Evolutionary conservation across 2,329 filamentous ascomycete species (phyloP).

Genomic region (Beauveria caledonica): DNA sequence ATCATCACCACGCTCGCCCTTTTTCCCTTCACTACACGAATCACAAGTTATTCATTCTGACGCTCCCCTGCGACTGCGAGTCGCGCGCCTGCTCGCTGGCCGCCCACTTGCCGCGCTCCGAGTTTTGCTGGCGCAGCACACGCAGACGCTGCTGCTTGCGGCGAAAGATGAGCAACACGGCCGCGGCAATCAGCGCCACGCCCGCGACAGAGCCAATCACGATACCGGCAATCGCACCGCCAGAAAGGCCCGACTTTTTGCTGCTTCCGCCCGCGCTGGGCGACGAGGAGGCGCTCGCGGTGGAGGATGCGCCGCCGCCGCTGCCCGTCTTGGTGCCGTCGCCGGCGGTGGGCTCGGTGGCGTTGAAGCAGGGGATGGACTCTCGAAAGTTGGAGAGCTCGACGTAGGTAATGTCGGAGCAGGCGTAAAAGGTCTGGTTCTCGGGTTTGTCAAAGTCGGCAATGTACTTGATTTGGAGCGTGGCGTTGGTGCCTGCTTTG

Average conservation of each 20-base stretch:
- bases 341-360: conserved; percentile 23
- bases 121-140: conserved; percentile 18
- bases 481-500: conserved; percentile 36
- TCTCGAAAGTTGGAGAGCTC: conserved; percentile 25
- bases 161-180: conserved; percentile 48
- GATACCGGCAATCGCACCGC: conserved; percentile 66
- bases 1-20: neutral
- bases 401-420: conserved; percentile 39
- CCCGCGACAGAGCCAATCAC: conserved; percentile 62
- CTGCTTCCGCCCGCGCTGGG: conserved; percentile 14
- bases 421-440: conserved; percentile 40
- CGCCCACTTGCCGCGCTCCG: conserved; percentile 19
- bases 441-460: conserved; percentile 34
- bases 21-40: neutral
- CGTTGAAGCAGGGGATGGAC: conserved; percentile 35
- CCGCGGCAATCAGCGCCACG: conserved; percentile 49
- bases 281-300: neutral
- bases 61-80: conserved; percentile 15
- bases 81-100: conserved; percentile 17
- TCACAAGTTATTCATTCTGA: conserved; percentile 11
- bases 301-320: conserved; percentile 10
- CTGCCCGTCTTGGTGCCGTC: conserved; percentile 12
- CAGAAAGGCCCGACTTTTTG: conserved; percentile 39
- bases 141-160: conserved; percentile 21
- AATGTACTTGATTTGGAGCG: conserved; percentile 40